Evolutionary conservation across 1,139 yeast species (phyloP).

Genomic region (Casaregolazyma lundiana): DNA sequence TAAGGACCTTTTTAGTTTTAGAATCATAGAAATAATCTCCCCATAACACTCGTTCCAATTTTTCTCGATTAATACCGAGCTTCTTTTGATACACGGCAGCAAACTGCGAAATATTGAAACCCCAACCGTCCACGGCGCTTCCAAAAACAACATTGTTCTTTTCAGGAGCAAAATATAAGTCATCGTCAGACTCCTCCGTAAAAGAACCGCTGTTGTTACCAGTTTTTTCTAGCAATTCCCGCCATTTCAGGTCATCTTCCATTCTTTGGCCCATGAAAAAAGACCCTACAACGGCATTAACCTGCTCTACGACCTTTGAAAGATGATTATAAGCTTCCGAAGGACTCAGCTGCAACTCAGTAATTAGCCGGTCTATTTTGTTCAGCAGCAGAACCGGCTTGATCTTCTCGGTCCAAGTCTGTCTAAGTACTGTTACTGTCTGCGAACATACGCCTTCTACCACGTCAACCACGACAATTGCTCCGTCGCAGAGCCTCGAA

Average conservation of each 20-base stretch:
- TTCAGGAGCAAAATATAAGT: conserved; percentile 84
- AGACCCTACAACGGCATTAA: conserved; percentile 90
- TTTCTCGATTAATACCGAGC: conserved; percentile 76
- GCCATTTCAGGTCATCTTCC: conserved; percentile 82
- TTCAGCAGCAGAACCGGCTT: conserved; percentile 89
- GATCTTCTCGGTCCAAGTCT: conserved; percentile 90
- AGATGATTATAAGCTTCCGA: conserved; percentile 82
- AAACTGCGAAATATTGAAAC: conserved; percentile 84
- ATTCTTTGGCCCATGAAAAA: conserved; percentile 91
- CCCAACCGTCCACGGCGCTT: conserved; percentile 97
- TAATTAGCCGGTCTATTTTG: conserved; percentile 81
- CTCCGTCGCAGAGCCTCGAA: conserved; percentile 93
- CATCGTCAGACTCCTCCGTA: conserved; percentile 75
- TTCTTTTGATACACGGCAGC: conserved; percentile 82
- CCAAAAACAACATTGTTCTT: conserved; percentile 90
- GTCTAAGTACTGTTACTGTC: conserved; percentile 89
- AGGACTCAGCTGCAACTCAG: conserved; percentile 79
- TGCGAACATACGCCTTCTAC: conserved; percentile 98
- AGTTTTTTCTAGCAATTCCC: conserved; percentile 50
- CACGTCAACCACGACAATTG: conserved; percentile 89
- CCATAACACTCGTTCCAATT: conserved; percentile 86
- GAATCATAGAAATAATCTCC: conserved; percentile 90
- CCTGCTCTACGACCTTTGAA: conserved; percentile 78
- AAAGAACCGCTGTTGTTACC: conserved; percentile 33
- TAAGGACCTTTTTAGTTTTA: conserved; percentile 70